phyloP scores from a whole-genome alignment of 2,329 filamentous ascomycete species.

The Rhinocladiella similis region DNA sequence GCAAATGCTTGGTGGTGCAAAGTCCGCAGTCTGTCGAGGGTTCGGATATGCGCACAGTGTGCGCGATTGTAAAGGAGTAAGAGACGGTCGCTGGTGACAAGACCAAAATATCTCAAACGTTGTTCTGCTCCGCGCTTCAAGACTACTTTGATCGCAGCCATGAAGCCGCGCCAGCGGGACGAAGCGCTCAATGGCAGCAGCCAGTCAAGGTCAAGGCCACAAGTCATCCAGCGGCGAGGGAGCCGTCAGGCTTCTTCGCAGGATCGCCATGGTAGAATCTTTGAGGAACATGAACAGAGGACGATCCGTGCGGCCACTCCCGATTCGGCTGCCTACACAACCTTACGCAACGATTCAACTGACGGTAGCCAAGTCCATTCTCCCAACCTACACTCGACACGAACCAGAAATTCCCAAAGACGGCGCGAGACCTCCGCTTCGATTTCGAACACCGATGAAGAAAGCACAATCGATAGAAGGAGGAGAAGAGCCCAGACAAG shows the following conservation, averaged over 20 bases:
- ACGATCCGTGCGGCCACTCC: conserved; percentile 50
- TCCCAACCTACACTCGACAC: conserved; percentile 24
- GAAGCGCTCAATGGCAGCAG: conserved; percentile 6
- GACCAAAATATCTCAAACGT: neutral
- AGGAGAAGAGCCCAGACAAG: conserved; percentile 22
- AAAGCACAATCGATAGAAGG: conserved; percentile 38
- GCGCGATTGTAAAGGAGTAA: neutral
- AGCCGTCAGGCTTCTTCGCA: conserved; percentile 23
- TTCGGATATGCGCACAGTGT: conserved; percentile 9
- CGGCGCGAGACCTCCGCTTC: conserved; percentile 25
- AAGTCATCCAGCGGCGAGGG: conserved; percentile 15
- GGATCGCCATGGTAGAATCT: conserved; percentile 27
- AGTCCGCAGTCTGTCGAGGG: conserved; percentile 17
- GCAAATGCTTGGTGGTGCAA: conserved; percentile 21
- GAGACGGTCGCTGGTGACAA: conserved; percentile 6
- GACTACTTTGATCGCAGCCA: neutral
- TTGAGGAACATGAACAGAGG: conserved; percentile 44
- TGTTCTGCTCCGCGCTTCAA: neutral
- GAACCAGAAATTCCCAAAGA: conserved; percentile 15
- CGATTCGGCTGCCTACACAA: conserved; percentile 38
- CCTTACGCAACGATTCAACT: conserved; percentile 30
- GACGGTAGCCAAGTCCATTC: conserved; percentile 19
- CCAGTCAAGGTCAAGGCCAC: conserved; percentile 18
- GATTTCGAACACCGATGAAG: conserved; percentile 28
- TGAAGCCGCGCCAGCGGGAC: conserved; percentile 13